A percentile compares a stretch with the other conserved stretches of the same genome.
Conservation (phyloP, 2,329 filamentous ascomycete species). For the Phialocephala sp. region DNA sequence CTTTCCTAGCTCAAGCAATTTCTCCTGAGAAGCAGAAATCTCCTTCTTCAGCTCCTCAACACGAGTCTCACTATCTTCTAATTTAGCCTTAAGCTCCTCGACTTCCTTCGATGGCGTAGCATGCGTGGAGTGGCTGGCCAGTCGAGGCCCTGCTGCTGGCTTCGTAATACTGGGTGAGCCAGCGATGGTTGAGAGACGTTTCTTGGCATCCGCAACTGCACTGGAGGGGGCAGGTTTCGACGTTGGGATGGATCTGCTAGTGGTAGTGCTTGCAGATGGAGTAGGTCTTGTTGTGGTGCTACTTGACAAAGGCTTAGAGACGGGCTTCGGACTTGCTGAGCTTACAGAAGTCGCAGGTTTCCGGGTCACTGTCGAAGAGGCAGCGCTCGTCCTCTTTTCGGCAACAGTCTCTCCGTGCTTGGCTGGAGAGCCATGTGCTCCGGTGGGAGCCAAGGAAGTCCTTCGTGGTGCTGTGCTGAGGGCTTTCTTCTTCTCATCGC, state of each 20-base stretch:
- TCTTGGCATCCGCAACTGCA: slow-evolving; percentile 57
- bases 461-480: slow-evolving; percentile 36
- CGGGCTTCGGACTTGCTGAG: slow-evolving; percentile 44
- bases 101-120: slow-evolving; percentile 56
- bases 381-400: slow-evolving; percentile 37
- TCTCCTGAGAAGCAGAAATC: slow-evolving; percentile 60
- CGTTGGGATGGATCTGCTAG: slow-evolving; percentile 42
- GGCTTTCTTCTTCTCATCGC: slow-evolving; percentile 43
- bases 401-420: slow-evolving; percentile 38
- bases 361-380: slow-evolving; percentile 41
- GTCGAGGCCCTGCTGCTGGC: slow-evolving; percentile 47
- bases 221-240: slow-evolving; percentile 45
- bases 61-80: slow-evolving; percentile 62
- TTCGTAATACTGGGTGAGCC: slow-evolving; percentile 44
- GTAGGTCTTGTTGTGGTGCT: slow-evolving; percentile 42
- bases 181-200: slow-evolving; percentile 60
- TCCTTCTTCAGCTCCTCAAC: slow-evolving; percentile 62
- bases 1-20: slow-evolving; percentile 59
- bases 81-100: slow-evolving; percentile 64
- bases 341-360: slow-evolving; percentile 39
- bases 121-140: slow-evolving; percentile 16
- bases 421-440: slow-evolving; percentile 32
- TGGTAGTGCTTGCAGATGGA: slow-evolving; percentile 42
- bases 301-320: slow-evolving; percentile 47
- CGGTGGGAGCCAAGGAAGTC: slow-evolving; percentile 39